Percentiles rank a stretch among this genome's conserved stretches.
phyloP scores from a whole-genome alignment of 2,329 filamentous ascomycete species.

The Colletotrichum truncatum region DNA sequence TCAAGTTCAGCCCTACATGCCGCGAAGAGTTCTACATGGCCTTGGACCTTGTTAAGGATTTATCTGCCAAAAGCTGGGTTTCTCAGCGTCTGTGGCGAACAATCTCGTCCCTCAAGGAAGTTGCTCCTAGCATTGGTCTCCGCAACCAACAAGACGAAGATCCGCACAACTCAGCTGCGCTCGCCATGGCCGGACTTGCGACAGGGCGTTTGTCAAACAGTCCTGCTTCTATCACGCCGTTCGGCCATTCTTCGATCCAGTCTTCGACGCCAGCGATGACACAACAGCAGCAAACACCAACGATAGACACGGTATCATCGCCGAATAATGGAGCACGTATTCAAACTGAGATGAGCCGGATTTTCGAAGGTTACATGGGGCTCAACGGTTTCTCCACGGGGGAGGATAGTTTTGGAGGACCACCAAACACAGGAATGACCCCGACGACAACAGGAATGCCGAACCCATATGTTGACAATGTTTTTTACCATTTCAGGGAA shows the following conservation, averaged over 20 bases:
- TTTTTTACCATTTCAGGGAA: slow-evolving; percentile 47
- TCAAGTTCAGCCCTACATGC: slow-evolving; percentile 73
- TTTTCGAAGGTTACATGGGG: slow-evolving; percentile 50
- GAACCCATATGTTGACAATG: slow-evolving; percentile 36
- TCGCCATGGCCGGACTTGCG: slow-evolving; percentile 66
- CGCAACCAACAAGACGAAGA: slow-evolving; percentile 55
- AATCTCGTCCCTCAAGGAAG: slow-evolving; percentile 74
- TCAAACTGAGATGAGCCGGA: slow-evolving; percentile 62
- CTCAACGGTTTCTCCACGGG: slow-evolving; percentile 43
- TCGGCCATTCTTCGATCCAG: slow-evolving; percentile 38
- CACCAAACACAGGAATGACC: slow-evolving; percentile 33
- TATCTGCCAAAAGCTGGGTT: slow-evolving; percentile 77
- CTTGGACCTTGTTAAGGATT: slow-evolving; percentile 76
- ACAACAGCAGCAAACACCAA: slow-evolving; percentile 24
- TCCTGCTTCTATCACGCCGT: slow-evolving; percentile 33
- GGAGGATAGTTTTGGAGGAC: slow-evolving; percentile 36
- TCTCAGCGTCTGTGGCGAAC: slow-evolving; percentile 79
- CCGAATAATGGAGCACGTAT: slow-evolving; percentile 57
- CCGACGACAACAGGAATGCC: slow-evolving; percentile 32
- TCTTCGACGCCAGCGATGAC: slow-evolving; percentile 33
- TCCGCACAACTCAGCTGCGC: slow-evolving; percentile 59
- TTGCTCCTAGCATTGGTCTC: slow-evolving; percentile 75
- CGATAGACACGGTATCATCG: slow-evolving; percentile 10
- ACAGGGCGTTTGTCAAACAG: slow-evolving; percentile 43
- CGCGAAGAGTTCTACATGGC: slow-evolving; percentile 83